These are phyloP conservation scores for Fusarium newnesense DNA, from an alignment of 2,329 filamentous ascomycete species.

Conservation along the genomic window DNA sequence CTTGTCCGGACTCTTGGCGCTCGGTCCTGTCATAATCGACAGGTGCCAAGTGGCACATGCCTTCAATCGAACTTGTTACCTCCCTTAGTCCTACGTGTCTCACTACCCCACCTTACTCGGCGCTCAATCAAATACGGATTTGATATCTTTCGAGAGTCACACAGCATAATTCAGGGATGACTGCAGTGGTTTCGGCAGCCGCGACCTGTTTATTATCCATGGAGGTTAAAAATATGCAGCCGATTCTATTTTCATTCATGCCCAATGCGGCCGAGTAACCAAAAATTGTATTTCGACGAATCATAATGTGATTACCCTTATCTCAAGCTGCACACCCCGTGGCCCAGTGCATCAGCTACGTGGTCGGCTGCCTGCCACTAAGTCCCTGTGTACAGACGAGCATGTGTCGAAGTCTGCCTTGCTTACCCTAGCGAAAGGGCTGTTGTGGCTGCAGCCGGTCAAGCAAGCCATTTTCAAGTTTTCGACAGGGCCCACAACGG, in stretches of 20 bases:
- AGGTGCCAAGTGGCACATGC: background rate
- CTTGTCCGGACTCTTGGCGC: background rate
- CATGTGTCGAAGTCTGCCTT: background rate
- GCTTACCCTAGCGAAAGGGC: background rate
- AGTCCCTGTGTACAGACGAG: background rate
- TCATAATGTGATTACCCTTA: background rate
- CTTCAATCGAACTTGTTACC: accelerated
- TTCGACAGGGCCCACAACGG: background rate
- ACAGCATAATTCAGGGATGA: too few relatives aligned
- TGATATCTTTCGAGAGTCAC: too few relatives aligned
- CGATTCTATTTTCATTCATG: too few relatives aligned
- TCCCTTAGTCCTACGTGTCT: background rate
- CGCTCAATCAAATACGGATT: background rate
- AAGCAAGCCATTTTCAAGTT: background rate
- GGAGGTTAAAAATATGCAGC: too few relatives aligned
- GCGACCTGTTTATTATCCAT: too few relatives aligned
- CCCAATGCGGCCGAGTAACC: background rate
- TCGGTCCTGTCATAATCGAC: background rate
- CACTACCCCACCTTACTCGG: background rate
- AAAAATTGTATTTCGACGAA: background rate
- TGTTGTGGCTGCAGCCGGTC: background rate
- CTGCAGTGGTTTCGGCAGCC: too few relatives aligned
- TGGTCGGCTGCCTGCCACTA: background rate
- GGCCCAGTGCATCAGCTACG: background rate
- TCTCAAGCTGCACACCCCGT: background rate